phyloP scores from a whole-genome alignment of 169 alveolate genomes.

The Eimeria falciformis region DNA sequence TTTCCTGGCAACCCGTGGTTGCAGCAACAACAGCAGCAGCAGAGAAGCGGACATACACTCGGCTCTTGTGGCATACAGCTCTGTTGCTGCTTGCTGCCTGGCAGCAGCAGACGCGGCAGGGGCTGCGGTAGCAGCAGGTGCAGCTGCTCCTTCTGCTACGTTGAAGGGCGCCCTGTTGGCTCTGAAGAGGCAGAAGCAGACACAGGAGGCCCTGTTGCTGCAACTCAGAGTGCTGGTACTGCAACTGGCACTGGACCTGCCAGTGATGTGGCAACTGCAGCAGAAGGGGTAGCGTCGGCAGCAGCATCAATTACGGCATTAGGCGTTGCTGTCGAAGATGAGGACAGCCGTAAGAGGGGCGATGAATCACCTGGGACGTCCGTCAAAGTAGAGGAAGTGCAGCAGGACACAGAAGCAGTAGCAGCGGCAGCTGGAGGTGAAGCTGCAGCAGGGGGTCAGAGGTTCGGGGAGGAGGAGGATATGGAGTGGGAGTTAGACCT shows the following conservation, averaged over 20 bases:
- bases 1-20: conserved; percentile 38
- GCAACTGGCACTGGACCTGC: background rate
- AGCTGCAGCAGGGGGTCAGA: background rate
- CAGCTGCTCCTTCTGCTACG: conserved; percentile 41
- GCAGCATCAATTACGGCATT: too few species aligned
- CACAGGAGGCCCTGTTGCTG: background rate
- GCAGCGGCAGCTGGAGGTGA: too few species aligned
- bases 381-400: too few species aligned
- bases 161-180: conserved; percentile 35
- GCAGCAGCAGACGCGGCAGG: conserved; percentile 32
- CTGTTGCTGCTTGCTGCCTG: conserved; percentile 62
- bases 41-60: background rate
- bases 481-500: conserved; percentile 43
- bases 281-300: background rate
- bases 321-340: background rate
- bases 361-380: too few species aligned
- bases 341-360: too few species aligned
- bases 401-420: too few species aligned
- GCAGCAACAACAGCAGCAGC: conserved; percentile 24
- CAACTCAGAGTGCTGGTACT: background rate
- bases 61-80: conserved; percentile 18
- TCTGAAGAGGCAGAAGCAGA: conserved; percentile 23
- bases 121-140: conserved; percentile 69
- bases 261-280: background rate
- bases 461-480: background rate